phyloP scores from a whole-genome alignment of 1,284 basidiomycete genomes.

The Austroboletus niveus region DNA sequence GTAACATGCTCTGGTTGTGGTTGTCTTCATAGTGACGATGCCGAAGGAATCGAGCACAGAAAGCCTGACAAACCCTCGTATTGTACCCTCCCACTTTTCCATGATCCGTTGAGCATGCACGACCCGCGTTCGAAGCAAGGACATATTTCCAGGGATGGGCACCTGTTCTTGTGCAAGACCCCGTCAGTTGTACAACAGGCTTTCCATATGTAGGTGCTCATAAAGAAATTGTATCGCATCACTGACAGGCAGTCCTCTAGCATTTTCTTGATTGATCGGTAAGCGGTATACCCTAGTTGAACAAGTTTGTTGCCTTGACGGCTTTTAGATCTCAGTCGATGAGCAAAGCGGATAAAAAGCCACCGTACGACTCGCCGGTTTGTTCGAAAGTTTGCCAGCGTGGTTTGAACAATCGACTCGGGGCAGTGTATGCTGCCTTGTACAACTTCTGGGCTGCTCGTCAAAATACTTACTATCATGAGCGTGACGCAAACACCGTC shows the following conservation, averaged over 20 bases:
- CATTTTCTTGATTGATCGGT: constrained; percentile 54
- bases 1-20: not conserved
- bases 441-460: constrained; percentile 54
- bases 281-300: not conserved
- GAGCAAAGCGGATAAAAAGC: constrained; percentile 35
- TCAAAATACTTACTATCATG: constrained; percentile 32
- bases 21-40: not conserved
- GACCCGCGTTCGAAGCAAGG: constrained; percentile 37
- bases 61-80: constrained; percentile 46
- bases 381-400: constrained; percentile 13
- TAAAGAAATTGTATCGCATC: not conserved
- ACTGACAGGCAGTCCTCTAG: constrained; percentile 29
- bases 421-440: constrained; percentile 53
- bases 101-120: constrained; percentile 36
- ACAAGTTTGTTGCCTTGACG: not conserved
- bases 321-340: constrained; percentile 50
- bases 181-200: constrained; percentile 49
- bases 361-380: constrained; percentile 43
- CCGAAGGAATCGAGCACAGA: constrained; percentile 39
- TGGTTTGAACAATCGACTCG: constrained; percentile 47
- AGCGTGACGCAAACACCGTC: constrained; percentile 56
- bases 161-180: constrained; percentile 50
- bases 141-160: constrained; percentile 51
- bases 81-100: constrained; percentile 55
- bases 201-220: constrained; percentile 54